These are phyloP conservation scores for Domatiomyces globalis DNA, from an alignment of 2,329 filamentous ascomycete species.

Conservation along the genomic window DNA sequence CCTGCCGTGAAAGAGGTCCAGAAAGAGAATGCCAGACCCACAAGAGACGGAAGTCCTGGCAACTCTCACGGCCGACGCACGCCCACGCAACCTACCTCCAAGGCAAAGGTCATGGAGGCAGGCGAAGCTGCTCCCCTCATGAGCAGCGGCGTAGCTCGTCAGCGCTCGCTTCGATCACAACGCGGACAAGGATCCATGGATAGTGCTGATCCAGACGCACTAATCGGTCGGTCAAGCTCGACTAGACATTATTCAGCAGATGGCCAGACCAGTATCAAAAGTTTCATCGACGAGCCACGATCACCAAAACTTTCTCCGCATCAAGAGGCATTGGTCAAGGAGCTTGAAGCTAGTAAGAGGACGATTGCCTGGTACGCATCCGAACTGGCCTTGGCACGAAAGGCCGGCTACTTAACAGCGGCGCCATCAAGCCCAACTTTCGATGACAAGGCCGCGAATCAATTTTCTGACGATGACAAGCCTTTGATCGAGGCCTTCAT, in stretches of 20 bases:
- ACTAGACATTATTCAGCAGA: conserved; percentile 21
- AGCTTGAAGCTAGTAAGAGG: conserved; percentile 70
- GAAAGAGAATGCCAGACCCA: conserved; percentile 12
- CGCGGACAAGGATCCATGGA: conserved; percentile 55
- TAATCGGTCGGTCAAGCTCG: conserved; percentile 25
- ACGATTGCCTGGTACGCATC: conserved; percentile 96
- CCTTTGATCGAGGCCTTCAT: conserved; percentile 84
- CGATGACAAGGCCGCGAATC: conserved; percentile 62
- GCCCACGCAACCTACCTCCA: conserved; percentile 39
- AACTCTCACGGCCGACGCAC: conserved; percentile 49
- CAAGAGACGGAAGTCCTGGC: conserved; percentile 34
- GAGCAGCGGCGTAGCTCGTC: conserved; percentile 26
- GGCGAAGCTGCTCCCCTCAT: conserved; percentile 33
- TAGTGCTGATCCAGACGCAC: conserved; percentile 45
- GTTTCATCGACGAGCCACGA: conserved; percentile 29
- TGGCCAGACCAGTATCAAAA: conserved; percentile 30
- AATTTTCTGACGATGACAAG: conserved; percentile 81
- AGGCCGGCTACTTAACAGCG: conserved; percentile 70
- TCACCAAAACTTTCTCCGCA: conserved; percentile 33
- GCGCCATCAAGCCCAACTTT: conserved; percentile 55
- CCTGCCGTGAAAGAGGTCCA: conserved; percentile 13
- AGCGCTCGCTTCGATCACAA: conserved; percentile 42
- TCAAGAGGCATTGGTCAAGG: conserved; percentile 58
- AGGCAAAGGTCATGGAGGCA: conserved; percentile 34
- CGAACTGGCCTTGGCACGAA: conserved; percentile 79